A percentile compares a stretch with the other conserved stretches of the same genome.
Conservation (phyloP, 176 grass and related monocot genomes). For the Dendrocalamus sinicus region DNA sequence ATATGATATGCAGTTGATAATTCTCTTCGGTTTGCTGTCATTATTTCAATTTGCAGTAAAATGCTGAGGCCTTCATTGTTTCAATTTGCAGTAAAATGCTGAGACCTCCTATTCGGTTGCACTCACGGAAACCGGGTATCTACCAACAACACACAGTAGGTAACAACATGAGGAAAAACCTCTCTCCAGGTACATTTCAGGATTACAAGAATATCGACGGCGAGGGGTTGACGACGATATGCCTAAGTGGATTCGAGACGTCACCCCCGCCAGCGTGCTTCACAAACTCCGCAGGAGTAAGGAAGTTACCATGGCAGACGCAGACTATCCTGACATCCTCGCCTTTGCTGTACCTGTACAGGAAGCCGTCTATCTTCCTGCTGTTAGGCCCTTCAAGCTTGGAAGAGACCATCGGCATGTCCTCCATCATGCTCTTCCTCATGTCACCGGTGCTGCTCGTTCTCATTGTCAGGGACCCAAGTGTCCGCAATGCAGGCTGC, state of each 20-base stretch:
- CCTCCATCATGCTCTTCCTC: conserved; percentile 73
- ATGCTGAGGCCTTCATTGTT: neutral
- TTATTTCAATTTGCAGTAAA: conserved; percentile 2
- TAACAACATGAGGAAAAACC: conserved; percentile 17
- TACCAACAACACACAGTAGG: conserved; percentile 36
- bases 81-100: neutral
- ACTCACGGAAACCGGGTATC: conserved; percentile 16
- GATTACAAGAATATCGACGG: conserved; percentile 43
- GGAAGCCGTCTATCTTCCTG: conserved; percentile 76
- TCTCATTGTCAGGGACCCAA: conserved; percentile 49
- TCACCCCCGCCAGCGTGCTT: conserved; percentile 80
- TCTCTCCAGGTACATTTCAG: conserved; percentile 1
- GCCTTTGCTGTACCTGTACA: conserved; percentile 78
- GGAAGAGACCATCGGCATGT: conserved; percentile 87
- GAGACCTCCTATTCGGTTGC: neutral
- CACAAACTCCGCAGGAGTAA: conserved; percentile 88
- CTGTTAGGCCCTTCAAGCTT: conserved; percentile 65
- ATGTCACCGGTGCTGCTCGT: conserved; percentile 43
- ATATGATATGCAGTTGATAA: neutral
- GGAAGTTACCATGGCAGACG: conserved; percentile 88
- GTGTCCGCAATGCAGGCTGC: conserved; percentile 43
- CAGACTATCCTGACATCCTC: conserved; percentile 88
- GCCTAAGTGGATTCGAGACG: conserved; percentile 70
- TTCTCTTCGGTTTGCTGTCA: neutral
- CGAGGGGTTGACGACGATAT: conserved; percentile 70